Evolutionary conservation across 2,329 filamentous ascomycete species (phyloP).

Genomic region (Neonectria faginata): DNA sequence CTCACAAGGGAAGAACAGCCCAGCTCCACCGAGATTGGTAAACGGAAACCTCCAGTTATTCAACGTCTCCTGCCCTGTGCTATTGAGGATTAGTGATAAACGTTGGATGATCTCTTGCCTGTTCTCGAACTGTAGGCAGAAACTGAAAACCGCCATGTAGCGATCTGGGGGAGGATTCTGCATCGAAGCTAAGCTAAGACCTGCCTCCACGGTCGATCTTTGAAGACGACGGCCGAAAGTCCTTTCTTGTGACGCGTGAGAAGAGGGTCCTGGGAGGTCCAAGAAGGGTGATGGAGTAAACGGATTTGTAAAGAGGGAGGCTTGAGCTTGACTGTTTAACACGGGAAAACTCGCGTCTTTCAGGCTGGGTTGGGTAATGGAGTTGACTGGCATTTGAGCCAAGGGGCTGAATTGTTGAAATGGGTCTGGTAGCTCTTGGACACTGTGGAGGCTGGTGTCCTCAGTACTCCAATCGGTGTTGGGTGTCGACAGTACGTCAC

Average conservation of each 20-base stretch:
- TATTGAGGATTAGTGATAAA: slow-evolving; percentile 50
- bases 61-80: slow-evolving; percentile 57
- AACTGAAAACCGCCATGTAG: slow-evolving; percentile 73
- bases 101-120: slow-evolving; percentile 60
- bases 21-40: slow-evolving; percentile 74
- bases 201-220: slow-evolving; percentile 72
- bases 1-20: slow-evolving; percentile 67
- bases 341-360: slow-evolving; percentile 67
- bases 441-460: slow-evolving; percentile 16
- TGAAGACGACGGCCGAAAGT: slow-evolving; percentile 79
- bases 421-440: background rate
- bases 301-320: slow-evolving; percentile 34
- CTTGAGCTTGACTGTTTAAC: slow-evolving; percentile 36
- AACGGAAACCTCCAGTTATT: slow-evolving; percentile 71
- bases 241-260: slow-evolving; percentile 72
- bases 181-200: slow-evolving; percentile 67
- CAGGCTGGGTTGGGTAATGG: slow-evolving; percentile 62
- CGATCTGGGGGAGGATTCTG: slow-evolving; percentile 59
- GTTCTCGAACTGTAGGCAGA: slow-evolving; percentile 72
- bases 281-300: slow-evolving; percentile 46
- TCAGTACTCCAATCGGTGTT: slow-evolving; percentile 18
- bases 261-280: slow-evolving; percentile 58
- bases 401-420: slow-evolving; percentile 14
- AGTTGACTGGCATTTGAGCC: slow-evolving; percentile 54
- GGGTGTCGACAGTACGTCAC: slow-evolving; percentile 8